Evolutionary conservation across 148 eudicot species (phyloP).

Genomic region (Limonium bicolor): DNA sequence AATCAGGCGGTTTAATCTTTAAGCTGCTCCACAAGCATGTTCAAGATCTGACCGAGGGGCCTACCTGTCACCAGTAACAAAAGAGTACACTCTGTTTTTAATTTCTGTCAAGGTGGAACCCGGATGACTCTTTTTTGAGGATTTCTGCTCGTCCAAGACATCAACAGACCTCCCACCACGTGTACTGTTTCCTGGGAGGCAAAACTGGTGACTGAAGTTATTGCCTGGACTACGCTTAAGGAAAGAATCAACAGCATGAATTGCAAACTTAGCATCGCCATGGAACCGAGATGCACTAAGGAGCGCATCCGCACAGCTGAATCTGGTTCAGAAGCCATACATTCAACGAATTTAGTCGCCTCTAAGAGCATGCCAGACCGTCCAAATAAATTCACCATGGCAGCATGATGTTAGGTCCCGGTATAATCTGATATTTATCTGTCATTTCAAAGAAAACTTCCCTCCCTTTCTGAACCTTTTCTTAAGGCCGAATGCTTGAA

Average conservation of each 20-base stretch:
- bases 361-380: constrained; percentile 67
- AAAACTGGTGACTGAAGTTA: constrained; percentile 16
- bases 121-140: constrained; percentile 1
- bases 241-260: constrained; percentile 44
- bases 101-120: constrained; percentile 45
- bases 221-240: constrained; percentile 49
- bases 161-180: constrained; percentile 26
- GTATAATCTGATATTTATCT: constrained; percentile 25
- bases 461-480: constrained; percentile 43
- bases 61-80: constrained; percentile 31
- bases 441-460: constrained; percentile 34
- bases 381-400: constrained; percentile 60
- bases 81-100: constrained; percentile 31
- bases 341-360: constrained; percentile 37
- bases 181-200: constrained; percentile 21
- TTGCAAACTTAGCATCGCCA: constrained; percentile 27
- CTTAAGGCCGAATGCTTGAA: constrained; percentile 42
- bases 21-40: constrained; percentile 31
- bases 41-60: constrained; percentile 16
- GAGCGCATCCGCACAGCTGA: constrained; percentile 40
- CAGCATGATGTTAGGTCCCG: constrained; percentile 43
- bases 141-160: constrained; percentile 13
- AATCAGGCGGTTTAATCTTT: constrained; percentile 13
- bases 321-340: constrained; percentile 46
- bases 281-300: constrained; percentile 46